Evolutionary conservation across 805 yeast species (phyloP), one percentile per base, ranked within the genome.

Genomic region (Wickerhamomyces subpelliculosus): DNA sequence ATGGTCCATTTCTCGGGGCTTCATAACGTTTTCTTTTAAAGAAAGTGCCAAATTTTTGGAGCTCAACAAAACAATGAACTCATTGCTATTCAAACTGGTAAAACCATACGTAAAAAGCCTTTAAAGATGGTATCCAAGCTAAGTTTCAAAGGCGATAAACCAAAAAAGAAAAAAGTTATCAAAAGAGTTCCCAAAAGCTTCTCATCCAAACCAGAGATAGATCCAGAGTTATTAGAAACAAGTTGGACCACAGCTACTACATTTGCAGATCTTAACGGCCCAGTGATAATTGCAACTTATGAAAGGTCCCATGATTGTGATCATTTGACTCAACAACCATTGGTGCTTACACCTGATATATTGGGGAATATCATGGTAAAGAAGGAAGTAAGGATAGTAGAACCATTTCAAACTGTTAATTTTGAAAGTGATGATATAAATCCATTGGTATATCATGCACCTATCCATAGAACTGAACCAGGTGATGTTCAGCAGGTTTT

Each of bases 121-220:
- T n/a, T n/a, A n/a, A n/a, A 10, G 5, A 64, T 65, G 69, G 67
- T 61, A 5, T 54, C 64, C 7, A 58, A 58, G 29, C 53, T 64
- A 8, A 39, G 49, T 5, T 65, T 65, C 50, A 64, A 64, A 42
- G 67, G 66, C 23, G 67, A 62, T 35, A 52, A 47, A 35, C 45
- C 53, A 22, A 40, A 45, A 29, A 45, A 38, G 38, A 40, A 38
- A 36, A 49, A 36, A 34, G 35, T 24, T 9, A 23, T 27, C 19
- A 34, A 24, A 33, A 42, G 32, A 27, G 23, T 22, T 6, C n/a
- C 26, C 6, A 25, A 14, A 30, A 34, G 14, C 11, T 26, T 37
- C 2, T 44, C 21, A 20, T 38, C 38, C 16, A 29, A 35, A 28
- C 31, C 14, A 11, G 19, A 38, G 18, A 27, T 40, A 2, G 40